Evolutionary conservation across 768 basidiomycete genomes (phyloP).

Genomic region (Termitomyces sp.): DNA sequence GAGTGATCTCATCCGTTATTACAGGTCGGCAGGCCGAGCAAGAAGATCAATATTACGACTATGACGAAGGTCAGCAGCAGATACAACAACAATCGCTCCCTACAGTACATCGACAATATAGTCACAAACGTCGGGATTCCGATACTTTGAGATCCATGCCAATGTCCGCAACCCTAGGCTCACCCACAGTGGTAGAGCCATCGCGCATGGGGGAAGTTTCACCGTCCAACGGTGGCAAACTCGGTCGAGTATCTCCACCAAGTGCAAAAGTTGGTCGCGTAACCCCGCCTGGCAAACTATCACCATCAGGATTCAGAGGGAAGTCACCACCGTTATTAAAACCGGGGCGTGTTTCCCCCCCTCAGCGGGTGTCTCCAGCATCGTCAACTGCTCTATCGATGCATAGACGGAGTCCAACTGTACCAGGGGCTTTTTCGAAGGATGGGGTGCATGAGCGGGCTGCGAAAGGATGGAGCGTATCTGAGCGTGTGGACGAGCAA

Average conservation of each 20-base stretch:
- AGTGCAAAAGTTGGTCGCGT: constrained; percentile 13
- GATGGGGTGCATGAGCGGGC: constrained; percentile 4
- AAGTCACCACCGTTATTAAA: constrained; percentile 20
- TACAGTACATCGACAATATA: constrained; percentile 37
- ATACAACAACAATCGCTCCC: constrained; percentile 30
- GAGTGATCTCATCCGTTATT: background rate
- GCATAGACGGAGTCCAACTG: constrained; percentile 69
- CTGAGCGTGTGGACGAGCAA: constrained; percentile 36
- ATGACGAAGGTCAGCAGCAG: constrained; percentile 10
- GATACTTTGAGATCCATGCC: constrained; percentile 63
- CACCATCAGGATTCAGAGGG: constrained; percentile 15
- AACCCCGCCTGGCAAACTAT: constrained; percentile 17
- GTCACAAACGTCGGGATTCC: constrained; percentile 69
- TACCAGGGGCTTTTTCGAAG: constrained; percentile 39
- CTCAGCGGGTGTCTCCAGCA: constrained; percentile 16
- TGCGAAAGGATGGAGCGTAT: constrained; percentile 31
- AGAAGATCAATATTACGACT: constrained; percentile 15
- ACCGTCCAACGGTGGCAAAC: constrained; percentile 9
- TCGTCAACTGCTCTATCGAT: constrained; percentile 31
- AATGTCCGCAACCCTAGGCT: constrained; percentile 31
- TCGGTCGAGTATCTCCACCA: constrained; percentile 14
- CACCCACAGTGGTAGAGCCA: constrained; percentile 53
- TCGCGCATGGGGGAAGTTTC: constrained; percentile 10
- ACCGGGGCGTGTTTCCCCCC: constrained; percentile 31
- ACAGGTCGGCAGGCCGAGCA: constrained; percentile 16